These are phyloP conservation scores for Carex littledalei DNA, from an alignment of 176 grass and related monocot species.

Conservation along the genomic window DNA sequence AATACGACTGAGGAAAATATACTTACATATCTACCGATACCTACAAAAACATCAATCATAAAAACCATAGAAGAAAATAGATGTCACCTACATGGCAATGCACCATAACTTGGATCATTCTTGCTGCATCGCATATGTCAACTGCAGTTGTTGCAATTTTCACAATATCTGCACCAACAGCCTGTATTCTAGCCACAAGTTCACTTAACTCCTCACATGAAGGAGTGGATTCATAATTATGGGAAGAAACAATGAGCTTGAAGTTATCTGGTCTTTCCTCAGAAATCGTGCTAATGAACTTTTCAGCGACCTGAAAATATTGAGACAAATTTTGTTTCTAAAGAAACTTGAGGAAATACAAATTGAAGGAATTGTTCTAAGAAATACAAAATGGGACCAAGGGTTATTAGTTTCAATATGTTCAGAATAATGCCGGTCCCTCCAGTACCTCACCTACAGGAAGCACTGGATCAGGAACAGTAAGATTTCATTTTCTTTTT, in stretches of 20 bases:
- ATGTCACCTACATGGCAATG: slow-evolving; percentile 77
- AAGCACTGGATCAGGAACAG: neutral
- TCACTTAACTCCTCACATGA: slow-evolving; percentile 62
- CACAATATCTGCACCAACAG: slow-evolving; percentile 86
- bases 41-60: neutral
- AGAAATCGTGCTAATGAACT: slow-evolving; percentile 67
- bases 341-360: neutral
- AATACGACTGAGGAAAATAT: neutral
- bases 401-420: neutral
- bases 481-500: neutral
- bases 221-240: slow-evolving; percentile 90
- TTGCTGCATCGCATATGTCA: slow-evolving; percentile 69
- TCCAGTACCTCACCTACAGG: neutral
- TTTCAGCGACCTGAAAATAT: slow-evolving; percentile 59
- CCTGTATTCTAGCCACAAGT: slow-evolving; percentile 91
- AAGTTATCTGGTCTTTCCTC: slow-evolving; percentile 73
- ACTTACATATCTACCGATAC: neutral
- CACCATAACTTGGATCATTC: slow-evolving; percentile 87
- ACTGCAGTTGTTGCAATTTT: slow-evolving; percentile 86
- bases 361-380: neutral
- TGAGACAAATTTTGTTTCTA: slow-evolving; percentile 16
- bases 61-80: neutral
- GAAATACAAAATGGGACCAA: neutral
- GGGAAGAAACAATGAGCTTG: slow-evolving; percentile 94
- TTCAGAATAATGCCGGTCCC: neutral